A percentile compares a stretch with the other conserved stretches of the same genome.
Conservation (phyloP, 306 rosid genomes). For the Dryas alaskensis region DNA sequence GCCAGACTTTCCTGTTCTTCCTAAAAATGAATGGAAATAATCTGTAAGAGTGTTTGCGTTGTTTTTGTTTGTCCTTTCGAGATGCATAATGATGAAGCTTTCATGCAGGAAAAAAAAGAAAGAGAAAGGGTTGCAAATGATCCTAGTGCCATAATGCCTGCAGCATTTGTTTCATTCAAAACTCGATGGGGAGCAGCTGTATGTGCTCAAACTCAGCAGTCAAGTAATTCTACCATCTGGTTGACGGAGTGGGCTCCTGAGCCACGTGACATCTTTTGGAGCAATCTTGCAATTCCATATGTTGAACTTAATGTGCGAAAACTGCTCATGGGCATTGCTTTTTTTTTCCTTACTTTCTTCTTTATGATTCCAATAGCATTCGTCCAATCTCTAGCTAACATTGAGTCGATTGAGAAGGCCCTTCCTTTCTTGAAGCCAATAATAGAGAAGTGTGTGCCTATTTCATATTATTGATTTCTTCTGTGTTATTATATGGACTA, state of each 20-base stretch:
- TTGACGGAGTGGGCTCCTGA: slow-evolving; percentile 97
- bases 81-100: slow-evolving; percentile 25
- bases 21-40: not conserved
- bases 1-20: not conserved
- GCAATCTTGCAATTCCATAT: slow-evolving; percentile 84
- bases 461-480: slow-evolving; percentile 11
- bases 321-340: slow-evolving; percentile 48
- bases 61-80: slow-evolving; percentile 8
- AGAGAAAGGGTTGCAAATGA: slow-evolving; percentile 56
- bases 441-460: slow-evolving; percentile 58
- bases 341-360: slow-evolving; percentile 68
- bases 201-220: slow-evolving; percentile 91
- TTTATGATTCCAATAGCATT: slow-evolving; percentile 89
- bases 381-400: slow-evolving; percentile 90
- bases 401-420: slow-evolving; percentile 64
- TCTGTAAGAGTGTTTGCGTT: not conserved
- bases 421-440: slow-evolving; percentile 75
- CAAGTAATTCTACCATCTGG: slow-evolving; percentile 78
- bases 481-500: not conserved
- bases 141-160: slow-evolving; percentile 66
- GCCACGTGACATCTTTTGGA: slow-evolving; percentile 83
- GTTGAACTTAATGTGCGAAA: slow-evolving; percentile 66
- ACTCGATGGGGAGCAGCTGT: slow-evolving; percentile 92
- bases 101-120: slow-evolving; percentile 74
- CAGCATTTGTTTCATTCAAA: slow-evolving; percentile 91